Evolutionary conservation across 179 eudicot species (phyloP).

Genomic region (Nepenthes alata): DNA sequence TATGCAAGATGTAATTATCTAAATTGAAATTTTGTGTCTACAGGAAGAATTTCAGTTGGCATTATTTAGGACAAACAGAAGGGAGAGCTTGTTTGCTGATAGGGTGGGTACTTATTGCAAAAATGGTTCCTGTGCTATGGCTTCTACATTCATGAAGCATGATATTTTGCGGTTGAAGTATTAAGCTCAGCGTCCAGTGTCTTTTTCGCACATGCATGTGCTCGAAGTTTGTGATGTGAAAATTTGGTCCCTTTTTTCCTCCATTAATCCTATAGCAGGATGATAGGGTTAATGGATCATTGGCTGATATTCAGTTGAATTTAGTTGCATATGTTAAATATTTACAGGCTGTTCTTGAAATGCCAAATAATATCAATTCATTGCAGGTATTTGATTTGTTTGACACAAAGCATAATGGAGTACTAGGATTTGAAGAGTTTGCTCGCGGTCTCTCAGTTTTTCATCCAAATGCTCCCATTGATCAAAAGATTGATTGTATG

Average conservation of each 20-base stretch:
- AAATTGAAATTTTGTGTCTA: constrained; percentile 8
- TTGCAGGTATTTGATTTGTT: constrained; percentile 91
- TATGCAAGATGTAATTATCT: constrained; percentile 1
- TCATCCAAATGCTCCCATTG: constrained; percentile 91
- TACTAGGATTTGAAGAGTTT: constrained; percentile 88
- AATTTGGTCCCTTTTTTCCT: background rate
- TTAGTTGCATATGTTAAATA: too few species aligned
- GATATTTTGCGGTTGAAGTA: background rate
- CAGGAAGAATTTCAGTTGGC: constrained; percentile 98
- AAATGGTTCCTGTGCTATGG: background rate
- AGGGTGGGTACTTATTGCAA: constrained; percentile 39
- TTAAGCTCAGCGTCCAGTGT: background rate
- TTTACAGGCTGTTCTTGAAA: background rate
- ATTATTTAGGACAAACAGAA: constrained; percentile 88
- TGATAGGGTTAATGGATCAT: background rate
- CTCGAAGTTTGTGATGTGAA: background rate
- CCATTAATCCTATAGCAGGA: background rate
- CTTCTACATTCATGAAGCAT: background rate
- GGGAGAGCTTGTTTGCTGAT: constrained; percentile 97
- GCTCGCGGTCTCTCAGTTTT: constrained; percentile 97
- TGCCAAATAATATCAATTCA: background rate
- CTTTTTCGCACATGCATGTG: background rate
- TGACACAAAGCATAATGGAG: constrained; percentile 94
- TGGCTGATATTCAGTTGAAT: too few species aligned
- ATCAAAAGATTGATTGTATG: constrained; percentile 94